Evolutionary conservation across 805 yeast species (phyloP).

Genomic region (Sporopachydermia lactativora): DNA sequence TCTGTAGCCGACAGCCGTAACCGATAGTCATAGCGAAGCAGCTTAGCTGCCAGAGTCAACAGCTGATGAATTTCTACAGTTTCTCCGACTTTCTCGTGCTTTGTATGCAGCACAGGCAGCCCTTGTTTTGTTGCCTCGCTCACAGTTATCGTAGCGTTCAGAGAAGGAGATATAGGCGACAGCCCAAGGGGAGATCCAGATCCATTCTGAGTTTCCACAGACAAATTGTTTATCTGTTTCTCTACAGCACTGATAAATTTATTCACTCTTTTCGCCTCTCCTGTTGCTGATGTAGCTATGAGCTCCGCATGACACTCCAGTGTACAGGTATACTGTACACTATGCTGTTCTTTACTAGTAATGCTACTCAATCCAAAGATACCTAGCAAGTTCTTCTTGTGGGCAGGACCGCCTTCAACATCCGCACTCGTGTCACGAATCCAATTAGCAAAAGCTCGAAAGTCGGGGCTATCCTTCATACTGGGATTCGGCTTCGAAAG

Average conservation of each 20-base stretch:
- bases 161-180: not conserved
- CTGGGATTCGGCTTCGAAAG: not conserved
- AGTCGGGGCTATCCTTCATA: not conserved
- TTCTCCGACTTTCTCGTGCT: not conserved
- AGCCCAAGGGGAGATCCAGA: not conserved
- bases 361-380: not conserved
- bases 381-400: not conserved
- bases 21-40: not conserved
- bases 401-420: not conserved
- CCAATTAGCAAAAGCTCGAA: not conserved
- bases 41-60: not conserved
- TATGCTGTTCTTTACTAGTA: not conserved
- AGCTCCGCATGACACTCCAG: too few species aligned
- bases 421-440: not conserved
- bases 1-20: not conserved
- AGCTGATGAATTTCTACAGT: not conserved
- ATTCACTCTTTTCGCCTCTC: not conserved
- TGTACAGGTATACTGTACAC: too few species aligned
- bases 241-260: not conserved
- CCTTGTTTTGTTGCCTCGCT: not conserved
- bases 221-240: not conserved
- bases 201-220: not conserved
- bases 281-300: not conserved
- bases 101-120: not conserved
- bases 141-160: not conserved